Base-by-base conservation (phyloP, 352 stramenopile species). In the Achlya hypogyna region DNA sequence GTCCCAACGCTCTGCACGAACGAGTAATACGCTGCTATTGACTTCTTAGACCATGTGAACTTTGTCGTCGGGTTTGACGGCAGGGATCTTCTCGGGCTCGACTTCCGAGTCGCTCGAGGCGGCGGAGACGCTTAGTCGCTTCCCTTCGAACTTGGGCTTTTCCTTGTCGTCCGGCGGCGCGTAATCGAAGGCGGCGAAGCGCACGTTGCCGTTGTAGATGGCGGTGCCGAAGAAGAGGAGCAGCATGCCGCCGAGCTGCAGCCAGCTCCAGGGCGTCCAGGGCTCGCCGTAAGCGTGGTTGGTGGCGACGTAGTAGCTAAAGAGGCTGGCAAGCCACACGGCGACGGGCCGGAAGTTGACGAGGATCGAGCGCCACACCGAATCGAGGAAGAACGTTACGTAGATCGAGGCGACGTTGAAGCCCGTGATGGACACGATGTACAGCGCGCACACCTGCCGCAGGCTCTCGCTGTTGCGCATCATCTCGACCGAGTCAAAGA, bases 381-480 rank as follows among this genome's bases (percentile, higher is more conserved):
- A 84, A 69, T 83, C 91, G 25, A 95, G 74, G 63, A 88, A 80
- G 40, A 81, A 90, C 22, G 86, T 95, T 2, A 96, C 86, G 60
- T 95, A 78, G 28, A 96, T 86, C 25, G 84, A 84, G 58, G 93
- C 82, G 25, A 91, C 78, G 70, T 96, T 96, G 78, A 95, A 96
- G n/a, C 75, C 68, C 43, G 89, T 89, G 66, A 91, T 89, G 0
- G 79, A 73, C 47, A 90, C 71, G 65, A 91, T 89, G 65, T 91
- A 88, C 51, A 91, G 66, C 2, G 82, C 38, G 70, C 75, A 74
- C 29, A 70, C 49, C 18, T 52, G 35, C n/a, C 29, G 29, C 43
- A 69, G 29, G 14, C 0, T 49, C 32, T 51, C 20, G 35, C 63
- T 69, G 63, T 69, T 67, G 16, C 18, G 6, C 47, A 67, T 67